phyloP scores from a whole-genome alignment of 2,329 filamentous ascomycete species.

The Aureobasidium leucospermi region DNA sequence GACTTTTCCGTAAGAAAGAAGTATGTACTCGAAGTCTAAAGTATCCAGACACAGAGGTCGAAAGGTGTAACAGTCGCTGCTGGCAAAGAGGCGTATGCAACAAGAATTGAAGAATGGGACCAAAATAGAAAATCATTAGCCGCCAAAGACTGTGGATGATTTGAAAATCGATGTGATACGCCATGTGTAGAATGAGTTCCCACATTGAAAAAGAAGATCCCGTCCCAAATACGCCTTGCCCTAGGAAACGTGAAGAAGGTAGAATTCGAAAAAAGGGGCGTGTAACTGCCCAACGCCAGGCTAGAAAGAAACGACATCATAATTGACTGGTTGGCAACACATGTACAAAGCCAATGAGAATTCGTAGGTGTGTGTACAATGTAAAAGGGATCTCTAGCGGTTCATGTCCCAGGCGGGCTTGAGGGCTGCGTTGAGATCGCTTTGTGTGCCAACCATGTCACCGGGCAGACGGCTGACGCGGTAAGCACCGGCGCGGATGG shows the following conservation, averaged over 20 bases:
- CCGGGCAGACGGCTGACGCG: slow-evolving; percentile 77
- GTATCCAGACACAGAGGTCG: neutral
- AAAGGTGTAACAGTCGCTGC: neutral
- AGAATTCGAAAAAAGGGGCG: neutral
- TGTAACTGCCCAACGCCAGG: slow-evolving; percentile 1
- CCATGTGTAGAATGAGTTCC: neutral
- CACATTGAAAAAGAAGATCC: neutral
- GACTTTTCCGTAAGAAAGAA: slow-evolving; percentile 1
- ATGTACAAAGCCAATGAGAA: neutral
- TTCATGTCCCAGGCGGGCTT: slow-evolving; percentile 48
- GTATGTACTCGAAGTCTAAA: neutral
- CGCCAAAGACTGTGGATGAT: neutral
- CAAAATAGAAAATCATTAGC: neutral
- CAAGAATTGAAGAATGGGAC: neutral
- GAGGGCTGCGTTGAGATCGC: slow-evolving; percentile 55
- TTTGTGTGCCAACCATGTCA: slow-evolving; percentile 70
- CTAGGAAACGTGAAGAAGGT: neutral
- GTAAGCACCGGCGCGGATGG: slow-evolving; percentile 75
- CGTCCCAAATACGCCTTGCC: neutral
- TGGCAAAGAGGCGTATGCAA: neutral
- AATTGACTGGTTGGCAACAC: neutral
- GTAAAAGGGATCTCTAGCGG: neutral
- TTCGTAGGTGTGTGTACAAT: neutral
- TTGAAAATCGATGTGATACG: neutral
- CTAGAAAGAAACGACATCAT: slow-evolving; percentile 4